Evolutionary conservation across 805 yeast genomes (phyloP), one percentile per base, ranked within the genome.

Genomic region (Torulaspora quercuum): DNA sequence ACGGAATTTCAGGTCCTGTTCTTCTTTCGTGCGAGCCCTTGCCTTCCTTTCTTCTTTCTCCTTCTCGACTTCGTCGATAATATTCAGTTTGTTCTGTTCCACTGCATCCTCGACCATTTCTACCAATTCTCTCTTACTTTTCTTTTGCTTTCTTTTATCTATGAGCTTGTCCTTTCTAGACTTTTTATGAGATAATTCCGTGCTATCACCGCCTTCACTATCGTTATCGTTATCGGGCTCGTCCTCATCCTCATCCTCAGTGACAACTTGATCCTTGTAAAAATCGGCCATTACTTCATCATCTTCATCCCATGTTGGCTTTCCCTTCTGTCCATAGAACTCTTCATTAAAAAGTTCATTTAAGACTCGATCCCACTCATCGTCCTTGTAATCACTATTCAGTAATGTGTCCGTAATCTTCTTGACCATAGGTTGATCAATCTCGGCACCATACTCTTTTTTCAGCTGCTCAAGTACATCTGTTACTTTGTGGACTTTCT

Each of bases 361-460:
- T 80, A 92, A 79, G 44, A 85, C 78, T 39, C 62, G 66, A 59
- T 92, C 97, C 97, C 97, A 92, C 44, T 86, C 95, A 17, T 80
- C 75, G 52, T 82, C 87, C 48, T 85, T 87, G 58, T 86, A 92
- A 55, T 92, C 97, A 33, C 83, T 94, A 26, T 84, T 83, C 44
- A 92, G 65, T 49, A 90, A 72, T 29, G 81, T 73, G 36, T 81
- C 82, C 9, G 89, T 86, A 52, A 89, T 77, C 18, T 81, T 85
- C 33, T 68, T 69, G 26, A 76, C 71, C 42, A 80, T 73, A 1
- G 70, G 67, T 25, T 76, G 81, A 42, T 80, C 82, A 7, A 68
- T 55, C 5, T 67, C 68, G 15, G 65, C 61, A 36, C 73, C 73
- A 30, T 64, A 67, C 44, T 68, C 72, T 35, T 64, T 65, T 41